Evolutionary conservation across 1,139 yeast species (phyloP).

Genomic region (Candida gigantensis): DNA sequence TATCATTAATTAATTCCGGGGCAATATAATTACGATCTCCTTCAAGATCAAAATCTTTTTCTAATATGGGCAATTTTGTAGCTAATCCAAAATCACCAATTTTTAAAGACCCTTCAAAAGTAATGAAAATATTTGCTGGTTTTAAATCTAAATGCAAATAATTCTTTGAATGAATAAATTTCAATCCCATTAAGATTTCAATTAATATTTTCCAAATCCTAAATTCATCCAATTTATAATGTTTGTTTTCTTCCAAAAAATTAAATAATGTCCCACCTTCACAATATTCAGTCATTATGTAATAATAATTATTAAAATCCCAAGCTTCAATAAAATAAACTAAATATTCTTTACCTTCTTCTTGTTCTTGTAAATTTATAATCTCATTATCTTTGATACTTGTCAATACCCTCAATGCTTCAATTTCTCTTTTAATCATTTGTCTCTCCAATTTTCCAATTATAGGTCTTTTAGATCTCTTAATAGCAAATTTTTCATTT

Average conservation of each 20-base stretch:
- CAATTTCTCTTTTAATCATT: constrained; percentile 42
- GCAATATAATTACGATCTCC: constrained; percentile 98
- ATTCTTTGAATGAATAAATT: constrained; percentile 75
- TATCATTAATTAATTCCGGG: constrained; percentile 85
- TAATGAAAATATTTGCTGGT: constrained; percentile 91
- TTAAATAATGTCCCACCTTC: constrained; percentile 90
- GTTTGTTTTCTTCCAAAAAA: constrained; percentile 69
- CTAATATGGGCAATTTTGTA: constrained; percentile 54
- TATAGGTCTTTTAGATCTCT: constrained; percentile 64
- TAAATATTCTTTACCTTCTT: constrained; percentile 75
- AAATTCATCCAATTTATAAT: constrained; percentile 91
- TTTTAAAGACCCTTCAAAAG: constrained; percentile 89
- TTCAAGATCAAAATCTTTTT: constrained; percentile 77
- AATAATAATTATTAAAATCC: constrained; percentile 74
- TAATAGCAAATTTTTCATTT: constrained; percentile 76
- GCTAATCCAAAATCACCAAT: constrained; percentile 79
- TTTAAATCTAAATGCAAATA: constrained; percentile 86
- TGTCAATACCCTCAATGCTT: constrained; percentile 44
- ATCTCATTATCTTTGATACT: constrained; percentile 42
- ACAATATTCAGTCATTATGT: constrained; percentile 93
- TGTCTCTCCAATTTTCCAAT: constrained; percentile 43
- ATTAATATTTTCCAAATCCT: constrained; percentile 94
- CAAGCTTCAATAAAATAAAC: constrained; percentile 83
- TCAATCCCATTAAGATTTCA: constrained; percentile 76
- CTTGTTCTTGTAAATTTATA: constrained; percentile 53